Evolutionary conservation across 2,329 filamentous ascomycete species (phyloP).

Genomic region (Epichloe brachyelytri): DNA sequence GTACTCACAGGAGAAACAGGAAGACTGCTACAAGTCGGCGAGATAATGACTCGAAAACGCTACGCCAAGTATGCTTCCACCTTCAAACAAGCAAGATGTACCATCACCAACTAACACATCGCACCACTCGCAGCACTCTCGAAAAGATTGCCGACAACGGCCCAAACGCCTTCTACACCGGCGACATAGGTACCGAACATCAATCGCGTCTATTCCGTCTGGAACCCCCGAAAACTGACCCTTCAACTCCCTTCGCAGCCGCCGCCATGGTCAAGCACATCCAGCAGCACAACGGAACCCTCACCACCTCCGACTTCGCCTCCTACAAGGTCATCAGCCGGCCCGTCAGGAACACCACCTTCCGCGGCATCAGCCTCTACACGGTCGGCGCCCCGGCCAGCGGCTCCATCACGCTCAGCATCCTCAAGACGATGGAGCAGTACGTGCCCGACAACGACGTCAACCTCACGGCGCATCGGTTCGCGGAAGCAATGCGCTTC

Average conservation of each 20-base stretch:
- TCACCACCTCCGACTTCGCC: slow-evolving; percentile 66
- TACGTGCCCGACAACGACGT: slow-evolving; percentile 45
- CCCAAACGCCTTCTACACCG: slow-evolving; percentile 60
- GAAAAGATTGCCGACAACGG: slow-evolving; percentile 64
- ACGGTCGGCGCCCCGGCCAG: slow-evolving; percentile 63
- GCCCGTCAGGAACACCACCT: slow-evolving; percentile 49
- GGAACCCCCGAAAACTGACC: slow-evolving; percentile 5
- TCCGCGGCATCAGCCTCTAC: slow-evolving; percentile 58
- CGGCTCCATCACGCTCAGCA: slow-evolving; percentile 61
- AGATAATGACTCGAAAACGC: slow-evolving; percentile 66
- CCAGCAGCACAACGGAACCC: slow-evolving; percentile 61
- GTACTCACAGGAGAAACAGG: slow-evolving; percentile 23
- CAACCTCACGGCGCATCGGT: slow-evolving; percentile 65
- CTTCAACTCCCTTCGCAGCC: slow-evolving; percentile 30
- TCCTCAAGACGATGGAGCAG: slow-evolving; percentile 73
- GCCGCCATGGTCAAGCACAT: slow-evolving; percentile 60
- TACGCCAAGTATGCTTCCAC: slow-evolving; percentile 45
- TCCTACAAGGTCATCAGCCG: slow-evolving; percentile 60
- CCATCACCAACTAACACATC: neutral
- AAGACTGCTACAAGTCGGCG: slow-evolving; percentile 55
- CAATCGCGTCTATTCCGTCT: neutral
- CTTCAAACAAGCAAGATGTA: neutral
- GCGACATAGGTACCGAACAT: slow-evolving; percentile 38
- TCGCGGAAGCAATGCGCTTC: slow-evolving; percentile 83
- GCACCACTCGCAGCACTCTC: slow-evolving; percentile 39